These are phyloP conservation scores for Calonectria crousiana DNA, from an alignment of 2,329 filamentous ascomycete genomes.

Conservation along the genomic window DNA sequence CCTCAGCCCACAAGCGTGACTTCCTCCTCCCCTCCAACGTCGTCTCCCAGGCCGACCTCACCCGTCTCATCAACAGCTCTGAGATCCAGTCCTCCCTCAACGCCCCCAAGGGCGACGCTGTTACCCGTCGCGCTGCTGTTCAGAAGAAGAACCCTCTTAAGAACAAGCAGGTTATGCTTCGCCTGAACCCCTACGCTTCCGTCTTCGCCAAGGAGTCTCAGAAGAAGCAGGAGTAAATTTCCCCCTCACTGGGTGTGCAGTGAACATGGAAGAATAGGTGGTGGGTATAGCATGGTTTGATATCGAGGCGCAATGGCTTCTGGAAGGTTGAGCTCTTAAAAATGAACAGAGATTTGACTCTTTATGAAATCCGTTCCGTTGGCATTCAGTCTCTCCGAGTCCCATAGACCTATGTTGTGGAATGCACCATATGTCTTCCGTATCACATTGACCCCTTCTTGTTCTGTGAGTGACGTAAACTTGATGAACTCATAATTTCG, in stretches of 20 bases:
- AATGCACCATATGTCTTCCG: conserved; percentile 23
- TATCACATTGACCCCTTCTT: neutral
- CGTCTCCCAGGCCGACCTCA: conserved; percentile 93
- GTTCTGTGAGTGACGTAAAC: neutral
- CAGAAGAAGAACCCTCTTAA: conserved; percentile 99
- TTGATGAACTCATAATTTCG: neutral
- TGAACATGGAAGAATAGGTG: conserved; percentile 43
- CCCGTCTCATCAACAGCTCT: conserved; percentile 98
- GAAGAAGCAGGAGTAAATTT: conserved; percentile 55
- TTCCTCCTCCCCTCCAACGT: conserved; percentile 95
- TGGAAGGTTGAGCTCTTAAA: conserved; percentile 50
- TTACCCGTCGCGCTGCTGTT: conserved; percentile 89
- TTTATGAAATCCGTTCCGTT: conserved; percentile 44
- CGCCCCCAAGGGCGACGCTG: conserved; percentile 88
- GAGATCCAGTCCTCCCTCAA: conserved; percentile 97
- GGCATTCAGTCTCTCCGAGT: conserved; percentile 22
- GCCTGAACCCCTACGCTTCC: conserved; percentile 97
- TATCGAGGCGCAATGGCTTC: conserved; percentile 55
- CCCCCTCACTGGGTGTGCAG: conserved; percentile 56
- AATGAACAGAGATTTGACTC: conserved; percentile 51
- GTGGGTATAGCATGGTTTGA: conserved; percentile 50
- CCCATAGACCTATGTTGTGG: conserved; percentile 10
- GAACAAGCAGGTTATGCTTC: conserved; percentile 99
- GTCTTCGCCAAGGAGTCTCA: conserved; percentile 80
- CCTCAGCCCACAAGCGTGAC: conserved; percentile 97